Evolutionary conservation across 2,329 filamentous ascomycete genomes (phyloP), one percentile per base, ranked within the genome.

Genomic region (Ascochyta clinopodiicola): DNA sequence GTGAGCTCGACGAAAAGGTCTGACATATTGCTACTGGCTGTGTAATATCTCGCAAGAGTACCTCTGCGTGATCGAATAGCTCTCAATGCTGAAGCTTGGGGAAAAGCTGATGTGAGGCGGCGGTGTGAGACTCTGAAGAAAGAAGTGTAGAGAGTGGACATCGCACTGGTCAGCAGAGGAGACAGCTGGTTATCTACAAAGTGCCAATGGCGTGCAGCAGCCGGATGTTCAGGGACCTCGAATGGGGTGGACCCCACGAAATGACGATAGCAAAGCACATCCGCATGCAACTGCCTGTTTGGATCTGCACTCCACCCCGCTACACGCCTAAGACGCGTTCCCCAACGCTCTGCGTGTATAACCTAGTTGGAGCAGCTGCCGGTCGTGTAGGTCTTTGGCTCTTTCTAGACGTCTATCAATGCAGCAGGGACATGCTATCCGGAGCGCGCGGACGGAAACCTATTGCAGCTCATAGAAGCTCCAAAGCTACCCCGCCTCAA

Each of bases 1-100:
- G 83, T 89, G 55, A 94, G 82, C 67, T 91, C 82, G 48, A 86
- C 77, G 46, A 74, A 73, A 24, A 84, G 76, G 55, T 79, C 78
- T 31, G 80, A 79, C 78, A 80, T 80, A 45, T 45, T 64, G 59
- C 21, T 56, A 45, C 27, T 29, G 21, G 52, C 53, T 48, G 53
- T 62, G 46, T 64, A 65, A 49, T 56, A 62, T 48, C 61, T 70
- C 31, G 59, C 40, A 44, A 61, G 25, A 13, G 51, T 44, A 36
- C 32, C 31, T 25, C 37, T 60, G 22, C 46, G 55, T n/a, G 37
- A 58, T 27, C 25, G 46, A 34, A 50, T 31, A 45, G 52, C 44
- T 57, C 38, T 63, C 24, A 44, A 37, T 47, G 56, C 24, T 21
- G 51, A 50, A 22, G 57, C 24, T 46, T 32, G 43, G 25, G 44